A percentile compares a stretch with the other conserved stretches of the same genome.
Conservation (phyloP, 1,139 yeast species). For the Komagataea norvegica region DNA sequence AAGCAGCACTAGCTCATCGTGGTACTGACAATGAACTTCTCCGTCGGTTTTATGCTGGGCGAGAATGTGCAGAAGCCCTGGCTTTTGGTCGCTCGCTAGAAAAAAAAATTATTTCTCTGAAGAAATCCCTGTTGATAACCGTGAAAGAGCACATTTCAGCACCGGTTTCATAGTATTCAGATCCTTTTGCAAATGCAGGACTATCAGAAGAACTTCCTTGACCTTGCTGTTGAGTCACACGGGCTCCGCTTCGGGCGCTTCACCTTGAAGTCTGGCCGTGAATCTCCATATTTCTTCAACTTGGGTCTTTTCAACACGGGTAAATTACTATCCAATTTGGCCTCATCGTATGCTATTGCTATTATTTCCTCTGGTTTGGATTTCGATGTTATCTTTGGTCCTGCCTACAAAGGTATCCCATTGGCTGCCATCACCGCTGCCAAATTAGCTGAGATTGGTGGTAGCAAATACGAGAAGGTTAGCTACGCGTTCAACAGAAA, state of each 20-base stretch:
- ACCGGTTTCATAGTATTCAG: too few species aligned
- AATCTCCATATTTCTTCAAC: constrained; percentile 96
- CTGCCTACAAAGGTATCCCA: constrained; percentile 97
- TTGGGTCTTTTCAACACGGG: constrained; percentile 87
- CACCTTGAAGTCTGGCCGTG: constrained; percentile 87
- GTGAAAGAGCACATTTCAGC: too few species aligned
- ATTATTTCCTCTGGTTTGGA: constrained; percentile 75
- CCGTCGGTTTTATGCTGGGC: neutral
- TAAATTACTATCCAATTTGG: constrained; percentile 67
- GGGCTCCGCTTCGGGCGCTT: constrained; percentile 86
- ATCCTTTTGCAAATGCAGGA: too few species aligned
- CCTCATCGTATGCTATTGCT: constrained; percentile 84
- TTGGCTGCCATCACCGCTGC: constrained; percentile 90
- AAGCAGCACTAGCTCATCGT: too few species aligned
- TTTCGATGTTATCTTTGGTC: constrained; percentile 91
- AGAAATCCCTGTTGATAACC: too few species aligned
- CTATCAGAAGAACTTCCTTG: constrained; percentile 66
- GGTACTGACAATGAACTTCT: too few species aligned
- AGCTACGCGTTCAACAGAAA: constrained; percentile 78
- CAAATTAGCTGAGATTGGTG: constrained; percentile 85
- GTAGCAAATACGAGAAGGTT: constrained; percentile 59
- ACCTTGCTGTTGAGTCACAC: constrained; percentile 71
- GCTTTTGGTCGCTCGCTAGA: too few species aligned
- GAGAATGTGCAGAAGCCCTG: too few species aligned
- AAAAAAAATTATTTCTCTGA: too few species aligned